These are phyloP conservation scores for Diaporthe aspalathi DNA, from an alignment of 2,329 filamentous ascomycete genomes.

Conservation along the genomic window DNA sequence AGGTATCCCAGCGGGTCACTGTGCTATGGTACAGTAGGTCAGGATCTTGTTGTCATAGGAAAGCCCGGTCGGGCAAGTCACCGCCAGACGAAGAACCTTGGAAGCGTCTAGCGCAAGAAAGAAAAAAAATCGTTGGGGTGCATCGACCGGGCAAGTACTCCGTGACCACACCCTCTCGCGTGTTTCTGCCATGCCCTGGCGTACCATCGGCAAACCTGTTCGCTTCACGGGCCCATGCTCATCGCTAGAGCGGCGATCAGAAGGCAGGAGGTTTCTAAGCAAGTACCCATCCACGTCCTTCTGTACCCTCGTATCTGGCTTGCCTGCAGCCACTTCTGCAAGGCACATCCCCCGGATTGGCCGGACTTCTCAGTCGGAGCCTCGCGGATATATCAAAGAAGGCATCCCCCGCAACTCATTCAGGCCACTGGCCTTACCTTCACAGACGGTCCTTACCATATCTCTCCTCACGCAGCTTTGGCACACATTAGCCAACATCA, in stretches of 20 bases:
- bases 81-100: conserved; percentile 20
- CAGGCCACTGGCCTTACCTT: not conserved
- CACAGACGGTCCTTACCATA: conserved; percentile 28
- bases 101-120: conserved; percentile 10
- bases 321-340: conserved; percentile 34
- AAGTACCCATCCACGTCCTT: not conserved
- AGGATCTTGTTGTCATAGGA: conserved; percentile 17
- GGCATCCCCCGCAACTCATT: conserved; percentile 28
- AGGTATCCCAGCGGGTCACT: conserved; percentile 6
- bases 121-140: conserved; percentile 32
- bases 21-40: not conserved
- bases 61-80: conserved; percentile 19
- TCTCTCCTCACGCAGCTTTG: conserved; percentile 2
- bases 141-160: conserved; percentile 8
- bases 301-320: conserved; percentile 14
- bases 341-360: conserved; percentile 40
- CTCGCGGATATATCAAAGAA: conserved; percentile 39
- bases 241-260: conserved; percentile 26
- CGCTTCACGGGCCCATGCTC: conserved; percentile 20
- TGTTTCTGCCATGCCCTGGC: conserved; percentile 30
- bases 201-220: conserved; percentile 30
- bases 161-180: conserved; percentile 7
- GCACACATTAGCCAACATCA: conserved; percentile 15
- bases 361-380: conserved; percentile 15
- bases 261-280: conserved; percentile 21